Percentiles rank a stretch among this genome's conserved stretches.
phyloP scores from a whole-genome alignment of 176 grass and related monocot species.

The Alloteropsis semialata region DNA sequence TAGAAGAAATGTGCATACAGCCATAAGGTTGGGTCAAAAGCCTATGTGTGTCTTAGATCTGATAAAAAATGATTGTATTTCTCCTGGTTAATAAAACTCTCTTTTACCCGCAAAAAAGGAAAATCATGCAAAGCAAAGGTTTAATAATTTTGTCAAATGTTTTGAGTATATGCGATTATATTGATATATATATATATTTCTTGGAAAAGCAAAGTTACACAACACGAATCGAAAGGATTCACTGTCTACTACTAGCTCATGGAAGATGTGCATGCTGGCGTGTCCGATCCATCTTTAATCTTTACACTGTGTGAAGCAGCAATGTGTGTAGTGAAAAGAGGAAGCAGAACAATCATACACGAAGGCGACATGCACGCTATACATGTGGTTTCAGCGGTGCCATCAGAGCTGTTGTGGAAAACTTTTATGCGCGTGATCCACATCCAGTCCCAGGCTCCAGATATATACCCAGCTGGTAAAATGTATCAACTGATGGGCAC shows the following conservation, averaged over 20 bases:
- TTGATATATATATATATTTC: too few relatives aligned
- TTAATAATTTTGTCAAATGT: not conserved
- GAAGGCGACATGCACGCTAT: constrained; percentile 3
- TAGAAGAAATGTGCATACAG: too few relatives aligned
- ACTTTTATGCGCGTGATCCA: not conserved
- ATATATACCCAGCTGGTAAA: too few relatives aligned
- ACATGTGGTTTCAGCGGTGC: not conserved
- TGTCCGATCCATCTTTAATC: not conserved
- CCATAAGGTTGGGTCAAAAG: too few relatives aligned
- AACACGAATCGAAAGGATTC: not conserved
- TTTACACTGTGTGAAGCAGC: not conserved
- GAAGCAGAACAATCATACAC: not conserved
- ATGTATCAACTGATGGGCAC: not conserved
- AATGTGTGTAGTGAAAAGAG: not conserved
- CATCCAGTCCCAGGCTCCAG: not conserved
- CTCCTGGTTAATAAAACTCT: too few relatives aligned
- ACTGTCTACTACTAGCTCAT: too few relatives aligned
- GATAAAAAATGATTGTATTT: too few relatives aligned
- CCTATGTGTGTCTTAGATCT: too few relatives aligned
- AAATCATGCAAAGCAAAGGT: too few relatives aligned
- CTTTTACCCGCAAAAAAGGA: too few relatives aligned
- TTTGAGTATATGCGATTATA: not conserved
- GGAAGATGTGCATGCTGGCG: not conserved
- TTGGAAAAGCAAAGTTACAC: not conserved
- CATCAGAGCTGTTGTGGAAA: not conserved